Evolutionary conservation across 495 filamentous ascomycete species (phyloP), one percentile per base, ranked within the genome.

Genomic region (Bacidia rubella): DNA sequence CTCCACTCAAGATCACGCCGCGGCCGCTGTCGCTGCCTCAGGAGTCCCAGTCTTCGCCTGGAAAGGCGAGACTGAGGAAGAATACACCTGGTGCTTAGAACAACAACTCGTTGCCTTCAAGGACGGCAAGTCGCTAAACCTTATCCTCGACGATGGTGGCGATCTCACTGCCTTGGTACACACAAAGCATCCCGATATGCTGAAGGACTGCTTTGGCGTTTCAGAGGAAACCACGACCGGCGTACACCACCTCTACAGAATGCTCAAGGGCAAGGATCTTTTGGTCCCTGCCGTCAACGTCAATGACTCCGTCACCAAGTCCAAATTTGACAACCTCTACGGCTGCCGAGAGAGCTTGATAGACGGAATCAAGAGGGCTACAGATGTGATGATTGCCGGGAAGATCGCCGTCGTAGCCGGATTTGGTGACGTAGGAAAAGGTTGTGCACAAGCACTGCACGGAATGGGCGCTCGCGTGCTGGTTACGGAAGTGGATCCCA

Each of bases 31-130:
- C 67, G 92, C 92, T 57, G 92, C 92, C 52, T 77, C 80, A 49
- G 92, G 92, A 68, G 82, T 92, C 55, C 89, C 92, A 62, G 92
- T 98, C 66, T 98, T 98, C 67, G 92, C 92, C 71, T 98, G 93
- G 93, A 97, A 98, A 78, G 92, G 92, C 67, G 92, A 98, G 84
- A 95, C 90, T 60, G 93, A 98, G 73, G 92, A 97, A 77, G 92
- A 98, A 77, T 98, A 98, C 82, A 76, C 92, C 65, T 98, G 92
- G 92, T 98, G 92, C 70, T 74, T 98, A 64, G 92, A 97, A 76
- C 92, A 98, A 79, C 93, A 97, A 77, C 86, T 98, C 61, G 64
- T 75, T 48, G 85, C 92, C 63, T 98, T 98, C 86, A 93, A 92
- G 74, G 87, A 94, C 69, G 83, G 80, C 80, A 83, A 95, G 81